These are phyloP conservation scores for Coniella lustricola DNA, from an alignment of 2,329 filamentous ascomycete species.

Conservation along the genomic window DNA sequence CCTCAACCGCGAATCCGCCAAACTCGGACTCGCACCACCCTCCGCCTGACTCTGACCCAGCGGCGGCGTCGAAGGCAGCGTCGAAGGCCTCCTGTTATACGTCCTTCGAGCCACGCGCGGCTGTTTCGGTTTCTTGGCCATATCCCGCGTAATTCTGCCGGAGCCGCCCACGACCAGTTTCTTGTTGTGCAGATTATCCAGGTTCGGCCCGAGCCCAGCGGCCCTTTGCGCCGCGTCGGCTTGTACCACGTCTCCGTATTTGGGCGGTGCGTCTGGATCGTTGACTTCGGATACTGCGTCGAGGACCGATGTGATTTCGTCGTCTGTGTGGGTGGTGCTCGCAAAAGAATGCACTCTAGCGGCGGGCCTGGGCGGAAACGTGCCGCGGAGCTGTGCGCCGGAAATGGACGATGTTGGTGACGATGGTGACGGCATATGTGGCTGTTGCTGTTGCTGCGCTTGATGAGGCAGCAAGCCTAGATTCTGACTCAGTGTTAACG, in stretches of 20 bases:
- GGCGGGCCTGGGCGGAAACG: not conserved
- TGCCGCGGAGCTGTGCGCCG: not conserved
- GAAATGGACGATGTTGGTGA: not conserved
- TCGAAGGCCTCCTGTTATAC: not conserved
- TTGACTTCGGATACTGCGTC: constrained; percentile 1
- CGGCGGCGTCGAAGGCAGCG: too few species aligned
- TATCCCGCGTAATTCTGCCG: not conserved
- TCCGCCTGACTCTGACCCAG: not conserved
- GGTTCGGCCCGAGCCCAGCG: not conserved
- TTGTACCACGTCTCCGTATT: constrained; percentile 6
- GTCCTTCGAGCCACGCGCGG: not conserved
- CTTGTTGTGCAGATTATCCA: not conserved
- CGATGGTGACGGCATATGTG: not conserved
- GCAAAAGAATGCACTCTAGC: not conserved
- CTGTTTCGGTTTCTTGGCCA: not conserved
- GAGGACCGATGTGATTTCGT: constrained; percentile 2
- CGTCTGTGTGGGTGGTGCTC: constrained; percentile 1
- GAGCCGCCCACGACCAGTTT: constrained; percentile 5
- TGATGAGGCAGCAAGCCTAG: not conserved
- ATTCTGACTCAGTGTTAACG: not conserved
- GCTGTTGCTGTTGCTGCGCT: not conserved
- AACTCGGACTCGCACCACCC: not conserved
- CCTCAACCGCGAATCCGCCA: not conserved
- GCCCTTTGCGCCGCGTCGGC: not conserved
- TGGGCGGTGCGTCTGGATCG: constrained; percentile 4